Conservation (phyloP, 202 grass and related monocot genomes). For the Hordeum pubiflorum region DNA sequence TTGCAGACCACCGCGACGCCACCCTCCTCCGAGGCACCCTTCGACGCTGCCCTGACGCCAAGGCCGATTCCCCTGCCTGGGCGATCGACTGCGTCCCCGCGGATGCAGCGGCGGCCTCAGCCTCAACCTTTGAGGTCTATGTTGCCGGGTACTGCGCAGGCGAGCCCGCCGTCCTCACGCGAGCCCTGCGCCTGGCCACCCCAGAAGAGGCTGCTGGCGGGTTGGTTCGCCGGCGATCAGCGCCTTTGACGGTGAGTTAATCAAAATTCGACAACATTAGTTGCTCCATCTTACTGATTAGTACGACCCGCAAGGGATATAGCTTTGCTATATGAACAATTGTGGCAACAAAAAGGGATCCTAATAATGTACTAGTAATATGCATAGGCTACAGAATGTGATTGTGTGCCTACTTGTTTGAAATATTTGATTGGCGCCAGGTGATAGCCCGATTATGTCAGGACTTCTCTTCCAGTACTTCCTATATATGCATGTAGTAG, state of each 20-base stretch:
- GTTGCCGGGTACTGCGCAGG: slow-evolving; percentile 38
- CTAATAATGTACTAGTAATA: neutral
- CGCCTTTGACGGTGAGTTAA: slow-evolving; percentile 20
- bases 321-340: neutral
- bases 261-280: neutral
- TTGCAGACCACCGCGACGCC: slow-evolving; percentile 36
- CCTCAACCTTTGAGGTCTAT: slow-evolving; percentile 36
- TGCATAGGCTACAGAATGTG: neutral
- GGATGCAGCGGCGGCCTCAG: neutral
- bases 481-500: neutral
- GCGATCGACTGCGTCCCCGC: slow-evolving; percentile 33
- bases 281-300: neutral
- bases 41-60: neutral
- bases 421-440: neutral
- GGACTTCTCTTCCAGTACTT: neutral
- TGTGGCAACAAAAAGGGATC: neutral
- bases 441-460: neutral
- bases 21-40: slow-evolving; percentile 30
- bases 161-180: slow-evolving; percentile 29
- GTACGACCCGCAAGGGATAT: neutral
- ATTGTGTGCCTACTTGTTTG: neutral
- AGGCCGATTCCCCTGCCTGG: slow-evolving; percentile 23
- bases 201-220: slow-evolving; percentile 14
- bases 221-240: slow-evolving; percentile 17
- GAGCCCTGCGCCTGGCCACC: slow-evolving; percentile 24